Evolutionary conservation across 2,329 filamentous ascomycete species (phyloP).

Genomic region (Fusarium nematophilum): DNA sequence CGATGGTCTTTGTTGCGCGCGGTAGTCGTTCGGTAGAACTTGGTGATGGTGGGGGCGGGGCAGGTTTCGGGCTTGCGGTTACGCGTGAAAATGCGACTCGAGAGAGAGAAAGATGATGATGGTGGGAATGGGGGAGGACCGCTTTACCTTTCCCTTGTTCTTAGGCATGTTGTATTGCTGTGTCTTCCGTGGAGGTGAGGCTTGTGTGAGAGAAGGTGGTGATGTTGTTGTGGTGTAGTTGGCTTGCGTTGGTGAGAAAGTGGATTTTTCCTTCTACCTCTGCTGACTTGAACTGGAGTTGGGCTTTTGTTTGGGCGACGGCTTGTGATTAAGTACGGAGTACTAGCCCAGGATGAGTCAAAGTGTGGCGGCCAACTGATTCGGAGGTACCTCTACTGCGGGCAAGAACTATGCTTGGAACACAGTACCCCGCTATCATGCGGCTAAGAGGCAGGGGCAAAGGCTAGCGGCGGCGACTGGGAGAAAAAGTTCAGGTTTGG

Average conservation of each 20-base stretch:
- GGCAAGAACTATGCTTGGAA: neutral
- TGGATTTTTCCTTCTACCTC: constrained; percentile 41
- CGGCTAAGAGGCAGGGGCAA: neutral
- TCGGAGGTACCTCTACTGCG: neutral
- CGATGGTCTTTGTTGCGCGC: constrained; percentile 10
- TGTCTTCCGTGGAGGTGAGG: constrained; percentile 7
- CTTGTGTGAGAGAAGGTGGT: constrained; percentile 28
- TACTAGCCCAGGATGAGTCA: constrained; percentile 29
- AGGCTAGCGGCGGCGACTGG: neutral
- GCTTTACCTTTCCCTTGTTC: constrained; percentile 96
- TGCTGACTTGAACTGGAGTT: constrained; percentile 29
- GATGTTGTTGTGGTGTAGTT: constrained; percentile 43
- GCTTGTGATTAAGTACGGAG: constrained; percentile 24
- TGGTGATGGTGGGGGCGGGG: constrained; percentile 47
- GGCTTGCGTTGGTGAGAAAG: constrained; percentile 35
- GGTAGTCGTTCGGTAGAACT: constrained; percentile 26
- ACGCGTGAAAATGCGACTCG: constrained; percentile 26
- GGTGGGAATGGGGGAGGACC: constrained; percentile 38
- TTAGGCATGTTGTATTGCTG: constrained; percentile 80
- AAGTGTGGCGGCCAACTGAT: constrained; percentile 24
- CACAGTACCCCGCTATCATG: constrained; percentile 23
- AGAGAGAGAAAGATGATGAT: neutral
- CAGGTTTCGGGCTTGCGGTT: constrained; percentile 21
- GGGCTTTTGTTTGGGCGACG: constrained; percentile 23
- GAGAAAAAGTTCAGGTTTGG: neutral